Evolutionary conservation across 2,329 filamentous ascomycete species (phyloP).

Genomic region (Zymoseptoria pseudotritici): DNA sequence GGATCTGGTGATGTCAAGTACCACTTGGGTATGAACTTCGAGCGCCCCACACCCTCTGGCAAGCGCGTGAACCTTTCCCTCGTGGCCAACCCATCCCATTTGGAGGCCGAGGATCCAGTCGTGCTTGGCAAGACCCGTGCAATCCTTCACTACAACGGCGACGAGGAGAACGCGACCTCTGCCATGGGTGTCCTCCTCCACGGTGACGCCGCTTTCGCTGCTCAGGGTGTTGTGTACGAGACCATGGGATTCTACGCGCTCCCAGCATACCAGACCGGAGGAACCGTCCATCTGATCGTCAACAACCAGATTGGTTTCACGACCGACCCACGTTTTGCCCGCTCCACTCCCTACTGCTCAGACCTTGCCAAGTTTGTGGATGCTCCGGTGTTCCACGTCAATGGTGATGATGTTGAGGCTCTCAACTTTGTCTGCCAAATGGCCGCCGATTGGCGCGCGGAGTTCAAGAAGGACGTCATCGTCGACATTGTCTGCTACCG

Average conservation of each 20-base stretch:
- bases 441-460: slow-evolving; percentile 93
- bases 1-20: slow-evolving; percentile 99
- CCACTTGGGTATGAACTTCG: slow-evolving; percentile 99
- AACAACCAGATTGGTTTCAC: slow-evolving; percentile 99
- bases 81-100: slow-evolving; percentile 94
- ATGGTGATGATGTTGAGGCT: slow-evolving; percentile 95
- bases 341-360: slow-evolving; percentile 97
- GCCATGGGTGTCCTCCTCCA: slow-evolving; percentile 96
- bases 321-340: slow-evolving; percentile 92
- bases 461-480: slow-evolving; percentile 97
- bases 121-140: slow-evolving; percentile 95
- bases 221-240: slow-evolving; percentile 95
- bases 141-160: slow-evolving; percentile 98
- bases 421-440: slow-evolving; percentile 98
- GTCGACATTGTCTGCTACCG: slow-evolving; percentile 98
- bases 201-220: slow-evolving; percentile 94
- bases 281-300: slow-evolving; percentile 92
- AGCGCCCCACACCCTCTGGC: slow-evolving; percentile 92
- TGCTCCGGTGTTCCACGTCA: slow-evolving; percentile 97
- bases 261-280: slow-evolving; percentile 92
- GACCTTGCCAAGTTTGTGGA: slow-evolving; percentile 99
- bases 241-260: slow-evolving; percentile 96
- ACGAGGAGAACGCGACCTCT: slow-evolving; percentile 78
- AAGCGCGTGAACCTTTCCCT: slow-evolving; percentile 99
- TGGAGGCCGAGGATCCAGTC: slow-evolving; percentile 96